Base-by-base conservation (phyloP, 2,329 filamentous ascomycete species). In the Microthyrium microscopicum region DNA sequence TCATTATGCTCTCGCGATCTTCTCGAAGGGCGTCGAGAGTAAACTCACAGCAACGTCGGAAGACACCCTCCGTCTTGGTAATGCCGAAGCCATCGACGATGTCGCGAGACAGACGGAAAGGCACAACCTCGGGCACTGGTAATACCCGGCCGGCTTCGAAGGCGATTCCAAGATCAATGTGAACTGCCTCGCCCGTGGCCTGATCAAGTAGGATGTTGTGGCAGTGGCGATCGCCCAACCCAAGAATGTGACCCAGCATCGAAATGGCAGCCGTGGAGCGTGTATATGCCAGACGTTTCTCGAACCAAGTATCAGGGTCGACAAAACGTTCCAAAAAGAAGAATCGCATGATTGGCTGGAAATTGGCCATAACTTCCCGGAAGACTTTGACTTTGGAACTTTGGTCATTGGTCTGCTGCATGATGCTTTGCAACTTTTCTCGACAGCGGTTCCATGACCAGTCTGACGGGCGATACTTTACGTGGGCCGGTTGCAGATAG, bases 1-100 rank as follows among this genome's bases (percentile, higher is more conserved):
- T 95, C 85, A 94, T 95, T 58, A 99, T 98, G 28, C 79, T 85
- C 51, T 93, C 91, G 9, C 81, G 81, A 52, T 98, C 89, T 46
- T 92, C 80, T n/a, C 89, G 76, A 22, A 99, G 62, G 2, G 91
- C 85, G 40, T 94, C 84, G 20, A 99, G 70, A 0, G 85, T 95
- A 52, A 95, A 95, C 52, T 99, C 91, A 53, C 89, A 98, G 56
- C 87, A 95, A n/a, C 91, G 73, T 5, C 89, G 73, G 60, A 95
- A 98, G 0, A 95, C 84, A 3, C 89, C 89, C 54, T 99, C 91
- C 0, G 85, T 92, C 46, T 81, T 83, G 3, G 82, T 91, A 43
- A 92, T 78, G 19, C 89, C 89, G 81, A 99, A 94, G 18, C 83
- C 91, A 49, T 98, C 91, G 4, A 95, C 81, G 34, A 98, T 76